A percentile compares a stretch with the other conserved stretches of the same genome.
These are phyloP conservation scores for Earliella scabrosa DNA, from an alignment of 1,284 basidiomycete species.

Conservation along the genomic window DNA sequence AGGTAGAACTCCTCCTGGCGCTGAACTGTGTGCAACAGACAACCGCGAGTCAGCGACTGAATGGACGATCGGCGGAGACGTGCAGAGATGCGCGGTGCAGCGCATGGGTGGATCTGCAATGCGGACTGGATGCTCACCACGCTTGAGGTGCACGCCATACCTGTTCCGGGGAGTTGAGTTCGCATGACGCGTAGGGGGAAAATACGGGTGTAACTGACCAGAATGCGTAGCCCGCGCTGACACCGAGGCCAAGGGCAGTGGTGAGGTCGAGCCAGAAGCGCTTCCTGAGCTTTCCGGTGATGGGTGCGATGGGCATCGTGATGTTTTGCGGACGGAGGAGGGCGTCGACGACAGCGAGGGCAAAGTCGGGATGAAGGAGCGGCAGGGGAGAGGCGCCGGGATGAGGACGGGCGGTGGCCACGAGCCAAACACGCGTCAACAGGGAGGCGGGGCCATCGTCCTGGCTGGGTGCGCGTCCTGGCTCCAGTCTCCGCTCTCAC, in stretches of 20 bases:
- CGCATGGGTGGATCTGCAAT: background rate
- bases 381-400: constrained; percentile 16
- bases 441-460: constrained; percentile 20
- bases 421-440: constrained; percentile 34
- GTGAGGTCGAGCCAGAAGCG: constrained; percentile 82
- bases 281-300: constrained; percentile 89
- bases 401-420: constrained; percentile 12
- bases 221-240: constrained; percentile 73
- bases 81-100: background rate
- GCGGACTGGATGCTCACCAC: constrained; percentile 52
- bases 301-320: constrained; percentile 80
- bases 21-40: constrained; percentile 55
- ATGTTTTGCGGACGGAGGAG: constrained; percentile 12
- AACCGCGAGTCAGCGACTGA: constrained; percentile 16
- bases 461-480: constrained; percentile 16
- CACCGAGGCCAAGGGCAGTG: constrained; percentile 72
- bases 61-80: background rate
- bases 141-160: constrained; percentile 81
- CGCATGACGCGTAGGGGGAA: constrained; percentile 22
- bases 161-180: constrained; percentile 42
- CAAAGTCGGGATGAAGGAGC: constrained; percentile 26
- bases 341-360: constrained; percentile 26
- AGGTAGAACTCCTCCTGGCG: constrained; percentile 84
- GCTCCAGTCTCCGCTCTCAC: constrained; percentile 16
- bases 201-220: constrained; percentile 58